A percentile compares a stretch with the other conserved stretches of the same genome.
Conservation (phyloP, 2,329 filamentous ascomycete genomes). For the Pyricularia sp. region DNA sequence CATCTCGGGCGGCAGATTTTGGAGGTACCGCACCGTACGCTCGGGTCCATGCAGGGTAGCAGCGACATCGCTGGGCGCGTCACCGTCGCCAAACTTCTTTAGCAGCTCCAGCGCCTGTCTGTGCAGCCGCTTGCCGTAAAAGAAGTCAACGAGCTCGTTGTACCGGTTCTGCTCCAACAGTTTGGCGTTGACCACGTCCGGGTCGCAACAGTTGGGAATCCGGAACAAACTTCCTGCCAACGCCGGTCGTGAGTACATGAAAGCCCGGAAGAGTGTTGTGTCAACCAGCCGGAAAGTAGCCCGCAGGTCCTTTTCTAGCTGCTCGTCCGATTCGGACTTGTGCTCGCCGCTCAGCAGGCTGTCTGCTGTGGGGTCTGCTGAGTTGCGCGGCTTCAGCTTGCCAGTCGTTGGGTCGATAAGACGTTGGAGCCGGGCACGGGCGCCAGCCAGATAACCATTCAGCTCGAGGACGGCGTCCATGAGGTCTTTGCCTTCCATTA, state of each 20-base stretch:
- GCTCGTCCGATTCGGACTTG: slow-evolving; percentile 37
- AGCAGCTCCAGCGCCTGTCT: slow-evolving; percentile 76
- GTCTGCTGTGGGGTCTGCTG: slow-evolving; percentile 41
- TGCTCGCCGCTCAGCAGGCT: slow-evolving; percentile 39
- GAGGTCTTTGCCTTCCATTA: slow-evolving; percentile 72
- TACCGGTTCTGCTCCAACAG: slow-evolving; percentile 82
- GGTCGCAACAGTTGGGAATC: slow-evolving; percentile 94
- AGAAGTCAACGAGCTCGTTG: slow-evolving; percentile 92
- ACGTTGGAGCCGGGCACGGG: slow-evolving; percentile 56
- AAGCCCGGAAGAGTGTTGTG: slow-evolving; percentile 86
- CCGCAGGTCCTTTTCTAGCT: slow-evolving; percentile 63
- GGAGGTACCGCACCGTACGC: slow-evolving; percentile 81
- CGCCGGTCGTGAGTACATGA: slow-evolving; percentile 85
- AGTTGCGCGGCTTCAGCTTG: slow-evolving; percentile 44
- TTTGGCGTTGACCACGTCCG: slow-evolving; percentile 88
- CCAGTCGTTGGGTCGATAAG: slow-evolving; percentile 54
- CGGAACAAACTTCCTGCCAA: slow-evolving; percentile 86
- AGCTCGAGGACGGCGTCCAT: slow-evolving; percentile 73
- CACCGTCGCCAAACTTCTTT: slow-evolving; percentile 63
- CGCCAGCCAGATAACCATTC: slow-evolving; percentile 80
- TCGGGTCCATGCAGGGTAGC: slow-evolving; percentile 65
- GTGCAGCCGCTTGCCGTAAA: slow-evolving; percentile 91
- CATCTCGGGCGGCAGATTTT: slow-evolving; percentile 75
- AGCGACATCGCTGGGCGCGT: slow-evolving; percentile 38
- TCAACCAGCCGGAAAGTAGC: slow-evolving; percentile 79